Percentiles rank a stretch among this genome's conserved stretches.
These are phyloP conservation scores for Phytophthora multivora DNA, from an alignment of 352 stramenopile genomes.

Conservation along the genomic window DNA sequence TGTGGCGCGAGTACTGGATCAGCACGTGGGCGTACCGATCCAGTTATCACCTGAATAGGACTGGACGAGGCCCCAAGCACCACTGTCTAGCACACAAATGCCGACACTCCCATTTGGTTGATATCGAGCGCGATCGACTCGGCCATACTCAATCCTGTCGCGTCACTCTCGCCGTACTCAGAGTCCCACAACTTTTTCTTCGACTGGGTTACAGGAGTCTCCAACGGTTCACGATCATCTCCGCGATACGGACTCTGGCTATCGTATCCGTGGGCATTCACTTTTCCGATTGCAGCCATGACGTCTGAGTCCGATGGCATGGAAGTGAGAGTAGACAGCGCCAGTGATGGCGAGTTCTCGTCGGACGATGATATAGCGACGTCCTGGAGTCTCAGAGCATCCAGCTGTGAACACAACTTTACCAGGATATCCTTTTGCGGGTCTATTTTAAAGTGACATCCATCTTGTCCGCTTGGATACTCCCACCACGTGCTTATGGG, in stretches of 20 bases:
- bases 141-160: constrained; percentile 46
- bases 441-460: constrained; percentile 52
- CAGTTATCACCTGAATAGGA: constrained; percentile 41
- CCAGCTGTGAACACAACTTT: constrained; percentile 43
- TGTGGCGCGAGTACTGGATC: constrained; percentile 63
- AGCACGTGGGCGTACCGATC: constrained; percentile 43
- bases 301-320: constrained; percentile 30
- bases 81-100: constrained; percentile 64
- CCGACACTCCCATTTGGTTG: constrained; percentile 59
- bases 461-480: constrained; percentile 53
- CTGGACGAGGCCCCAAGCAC: constrained; percentile 53
- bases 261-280: constrained; percentile 67
- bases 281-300: constrained; percentile 44
- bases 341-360: constrained; percentile 52
- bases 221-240: constrained; percentile 39
- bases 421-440: constrained; percentile 50
- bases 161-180: constrained; percentile 61
- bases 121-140: constrained; percentile 61
- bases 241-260: constrained; percentile 49
- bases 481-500: constrained; percentile 56
- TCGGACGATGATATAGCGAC: constrained; percentile 51
- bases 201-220: constrained; percentile 27
- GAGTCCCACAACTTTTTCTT: constrained; percentile 64
- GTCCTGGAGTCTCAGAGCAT: constrained; percentile 30
- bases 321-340: constrained; percentile 38